Evolutionary conservation across 2,329 filamentous ascomycete genomes (phyloP), one percentile per base, ranked within the genome.

Genomic region (Beauveria varroae): DNA sequence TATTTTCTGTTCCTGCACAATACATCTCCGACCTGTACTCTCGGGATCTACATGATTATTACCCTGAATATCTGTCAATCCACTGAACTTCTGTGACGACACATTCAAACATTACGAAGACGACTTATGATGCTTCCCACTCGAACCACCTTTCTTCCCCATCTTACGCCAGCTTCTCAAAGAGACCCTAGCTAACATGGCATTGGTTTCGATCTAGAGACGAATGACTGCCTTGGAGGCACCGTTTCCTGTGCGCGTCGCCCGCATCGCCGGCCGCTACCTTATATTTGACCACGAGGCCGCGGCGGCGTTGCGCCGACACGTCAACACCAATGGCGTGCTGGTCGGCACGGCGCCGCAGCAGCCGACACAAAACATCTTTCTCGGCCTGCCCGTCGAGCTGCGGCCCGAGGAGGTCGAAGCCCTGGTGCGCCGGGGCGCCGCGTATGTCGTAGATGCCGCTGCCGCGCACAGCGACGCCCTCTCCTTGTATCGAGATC

Each of bases 321-420:
- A 86, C 68, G 84, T 96, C 77, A 87, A 91, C 72, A 91, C 96
- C 68, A 93, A 89, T 70, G 92, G 92, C 65, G 88, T 95, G 37
- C 81, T 96, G 60, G 87, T 90, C 63, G 95, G 95, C 62, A 93
- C 90, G 8, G 86, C 96, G 34, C 93, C 95, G 2, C 93, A 98
- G 75, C 88, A 91, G 62, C 92, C 93, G 6, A 93, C 96, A 68
- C 95, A 99, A 75, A 98, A 96, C 76, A 84, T 96, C 62, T 98
- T 98, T 72, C 83, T 93, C 62, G 91, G 93, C 51, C 77, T 98
- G 55, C 95, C 95, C 3, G 77, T 98, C 28, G 89, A 97, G 78
- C 80, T 99, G 50, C 90, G 95, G 78, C 88, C 91, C 1, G 95
- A 98, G 76, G 95, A 99, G 78, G 93, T 88, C 4, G 83, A 86